Percentiles rank a stretch among this genome's conserved stretches.
Conservation (phyloP, 202 grass and related monocot species). For the Eragrostis tef region DNA sequence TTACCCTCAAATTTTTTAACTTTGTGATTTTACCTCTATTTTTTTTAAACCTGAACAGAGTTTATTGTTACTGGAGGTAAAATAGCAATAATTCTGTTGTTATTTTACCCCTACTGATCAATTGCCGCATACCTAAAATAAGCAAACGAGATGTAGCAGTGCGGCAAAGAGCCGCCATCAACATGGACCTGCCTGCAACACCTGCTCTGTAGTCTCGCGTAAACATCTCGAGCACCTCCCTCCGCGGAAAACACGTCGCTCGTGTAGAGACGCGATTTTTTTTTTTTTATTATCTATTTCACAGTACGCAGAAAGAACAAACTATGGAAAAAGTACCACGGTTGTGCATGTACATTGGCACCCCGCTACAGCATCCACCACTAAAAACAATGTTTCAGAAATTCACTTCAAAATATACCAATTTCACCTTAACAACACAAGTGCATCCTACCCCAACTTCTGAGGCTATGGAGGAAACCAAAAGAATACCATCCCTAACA, state of each 20-base stretch:
- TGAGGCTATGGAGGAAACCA: slow-evolving; percentile 36
- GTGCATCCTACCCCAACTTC: slow-evolving; percentile 44
- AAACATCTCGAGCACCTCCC: neutral
- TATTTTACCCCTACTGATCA: too few relatives aligned
- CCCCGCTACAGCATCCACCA: neutral
- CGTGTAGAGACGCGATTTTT: neutral
- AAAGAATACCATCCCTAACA: slow-evolving; percentile 35
- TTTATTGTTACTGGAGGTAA: too few relatives aligned
- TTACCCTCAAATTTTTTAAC: too few relatives aligned
- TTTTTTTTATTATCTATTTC: too few relatives aligned
- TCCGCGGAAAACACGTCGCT: neutral
- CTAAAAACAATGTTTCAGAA: slow-evolving; percentile 31
- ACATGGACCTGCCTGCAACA: neutral
- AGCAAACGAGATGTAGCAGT: too few relatives aligned
- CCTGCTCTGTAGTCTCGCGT: neutral
- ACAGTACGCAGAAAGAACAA: neutral
- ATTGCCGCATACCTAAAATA: too few relatives aligned
- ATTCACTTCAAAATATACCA: slow-evolving; percentile 43
- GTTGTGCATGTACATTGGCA: slow-evolving; percentile 24
- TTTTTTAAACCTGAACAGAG: too few relatives aligned
- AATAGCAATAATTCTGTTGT: too few relatives aligned
- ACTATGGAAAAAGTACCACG: neutral
- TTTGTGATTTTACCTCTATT: too few relatives aligned
- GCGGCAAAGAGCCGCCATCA: neutral
- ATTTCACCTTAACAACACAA: slow-evolving; percentile 39